Conservation (phyloP, 768 basidiomycete species). For the Omphalotus guepiniiformis region DNA sequence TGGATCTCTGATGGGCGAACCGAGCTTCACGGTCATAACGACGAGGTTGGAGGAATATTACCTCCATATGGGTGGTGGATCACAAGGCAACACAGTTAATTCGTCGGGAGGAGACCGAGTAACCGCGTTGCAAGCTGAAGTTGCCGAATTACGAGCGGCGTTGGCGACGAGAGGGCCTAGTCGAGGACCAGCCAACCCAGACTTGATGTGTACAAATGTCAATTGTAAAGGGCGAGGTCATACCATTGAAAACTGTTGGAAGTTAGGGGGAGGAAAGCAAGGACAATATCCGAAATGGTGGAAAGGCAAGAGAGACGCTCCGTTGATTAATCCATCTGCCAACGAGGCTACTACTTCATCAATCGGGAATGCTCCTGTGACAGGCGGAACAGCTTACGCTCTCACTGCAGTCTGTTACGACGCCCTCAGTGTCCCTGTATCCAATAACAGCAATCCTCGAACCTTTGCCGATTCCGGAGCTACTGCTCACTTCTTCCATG, state of each 20-base stretch:
- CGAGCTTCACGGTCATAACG: background rate
- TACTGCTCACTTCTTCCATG: constrained; percentile 5
- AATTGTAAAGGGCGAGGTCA: constrained; percentile 19
- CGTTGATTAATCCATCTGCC: background rate
- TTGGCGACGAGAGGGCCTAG: background rate
- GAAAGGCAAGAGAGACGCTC: constrained; percentile 7
- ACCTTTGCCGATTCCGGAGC: constrained; percentile 13
- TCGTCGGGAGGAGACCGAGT: background rate
- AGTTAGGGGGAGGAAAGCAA: constrained; percentile 23
- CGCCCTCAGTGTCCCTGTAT: background rate
- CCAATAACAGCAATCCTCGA: background rate
- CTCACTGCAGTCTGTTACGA: background rate
- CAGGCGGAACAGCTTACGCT: background rate
- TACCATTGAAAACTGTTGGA: constrained; percentile 17
- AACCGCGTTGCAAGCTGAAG: background rate
- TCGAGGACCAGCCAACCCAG: background rate
- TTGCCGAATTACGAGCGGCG: background rate
- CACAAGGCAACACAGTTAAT: background rate
- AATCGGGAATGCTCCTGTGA: background rate
- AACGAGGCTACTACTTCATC: background rate
- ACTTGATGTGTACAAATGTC: constrained; percentile 4
- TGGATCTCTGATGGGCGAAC: background rate
- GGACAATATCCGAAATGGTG: constrained; percentile 18
- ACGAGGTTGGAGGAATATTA: background rate
- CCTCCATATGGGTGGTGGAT: background rate